These are phyloP conservation scores for Microcyclospora pomicola DNA, from an alignment of 2,329 filamentous ascomycete genomes.

Conservation along the genomic window DNA sequence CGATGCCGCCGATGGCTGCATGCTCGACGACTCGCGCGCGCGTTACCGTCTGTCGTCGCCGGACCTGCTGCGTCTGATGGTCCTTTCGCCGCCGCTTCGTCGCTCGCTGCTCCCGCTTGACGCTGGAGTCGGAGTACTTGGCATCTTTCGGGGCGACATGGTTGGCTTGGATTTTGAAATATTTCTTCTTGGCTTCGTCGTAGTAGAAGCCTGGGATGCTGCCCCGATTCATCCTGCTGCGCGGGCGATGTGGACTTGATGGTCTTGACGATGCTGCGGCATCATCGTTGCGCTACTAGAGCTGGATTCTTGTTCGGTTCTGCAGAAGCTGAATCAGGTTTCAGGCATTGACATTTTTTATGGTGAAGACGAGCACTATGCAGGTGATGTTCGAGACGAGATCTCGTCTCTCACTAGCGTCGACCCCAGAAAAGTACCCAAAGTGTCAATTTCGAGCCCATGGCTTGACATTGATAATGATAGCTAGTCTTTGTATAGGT, in stretches of 20 bases:
- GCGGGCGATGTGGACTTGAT: too few relatives aligned
- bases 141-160: conserved; percentile 21
- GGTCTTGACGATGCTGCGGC: not conserved
- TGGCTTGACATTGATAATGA: too few relatives aligned
- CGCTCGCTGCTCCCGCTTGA: conserved; percentile 23
- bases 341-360: too few relatives aligned
- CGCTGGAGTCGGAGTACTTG: conserved; percentile 30
- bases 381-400: too few relatives aligned
- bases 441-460: too few relatives aligned
- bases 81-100: conserved; percentile 19
- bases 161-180: conserved; percentile 33
- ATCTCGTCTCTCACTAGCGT: too few relatives aligned
- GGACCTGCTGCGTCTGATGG: conserved; percentile 4
- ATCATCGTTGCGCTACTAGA: not conserved
- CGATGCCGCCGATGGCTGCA: conserved; percentile 3
- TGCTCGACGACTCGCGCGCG: conserved; percentile 4
- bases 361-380: too few relatives aligned
- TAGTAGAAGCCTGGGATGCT: conserved; percentile 37
- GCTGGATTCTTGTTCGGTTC: too few relatives aligned
- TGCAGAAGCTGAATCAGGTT: too few relatives aligned
- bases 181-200: conserved; percentile 35
- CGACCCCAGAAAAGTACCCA: too few relatives aligned
- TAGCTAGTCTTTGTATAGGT: too few relatives aligned
- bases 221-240: conserved; percentile 24
- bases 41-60: conserved; percentile 13